Percentiles rank a stretch among this genome's conserved stretches.
These are phyloP conservation scores for Emericellopsis atlantica DNA, from an alignment of 2,329 filamentous ascomycete species.

Conservation along the genomic window DNA sequence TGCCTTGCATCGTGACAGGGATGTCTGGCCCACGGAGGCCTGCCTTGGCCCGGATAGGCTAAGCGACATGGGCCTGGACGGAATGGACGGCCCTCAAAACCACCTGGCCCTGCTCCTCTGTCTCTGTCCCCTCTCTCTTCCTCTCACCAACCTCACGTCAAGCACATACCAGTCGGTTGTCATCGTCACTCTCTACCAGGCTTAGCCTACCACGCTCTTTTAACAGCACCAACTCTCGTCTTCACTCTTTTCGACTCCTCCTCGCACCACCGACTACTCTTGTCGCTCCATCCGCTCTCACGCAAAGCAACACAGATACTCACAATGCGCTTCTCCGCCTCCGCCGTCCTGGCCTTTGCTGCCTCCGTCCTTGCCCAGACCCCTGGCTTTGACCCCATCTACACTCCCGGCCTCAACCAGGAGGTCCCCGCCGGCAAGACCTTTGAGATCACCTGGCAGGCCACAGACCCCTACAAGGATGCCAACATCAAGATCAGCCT, in stretches of 20 bases:
- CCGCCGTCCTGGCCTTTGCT: slow-evolving; percentile 38
- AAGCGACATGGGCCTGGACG: not conserved
- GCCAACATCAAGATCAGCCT: slow-evolving; percentile 38
- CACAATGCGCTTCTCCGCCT: slow-evolving; percentile 44
- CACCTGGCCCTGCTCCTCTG: slow-evolving; percentile 3
- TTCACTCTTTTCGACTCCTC: slow-evolving; percentile 6
- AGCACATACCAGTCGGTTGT: slow-evolving; percentile 11
- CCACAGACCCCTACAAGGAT: slow-evolving; percentile 24
- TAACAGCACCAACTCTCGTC: slow-evolving; percentile 3
- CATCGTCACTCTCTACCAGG: slow-evolving; percentile 15
- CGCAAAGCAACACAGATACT: slow-evolving; percentile 6
- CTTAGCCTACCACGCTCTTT: slow-evolving; percentile 14
- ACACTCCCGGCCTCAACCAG: slow-evolving; percentile 29
- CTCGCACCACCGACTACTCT: slow-evolving; percentile 6
- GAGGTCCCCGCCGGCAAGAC: slow-evolving; percentile 32
- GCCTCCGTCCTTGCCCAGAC: slow-evolving; percentile 39
- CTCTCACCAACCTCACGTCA: slow-evolving; percentile 5
- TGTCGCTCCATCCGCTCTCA: slow-evolving; percentile 2
- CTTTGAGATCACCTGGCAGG: slow-evolving; percentile 38
- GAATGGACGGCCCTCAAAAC: no score
- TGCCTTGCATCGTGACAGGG: no score
- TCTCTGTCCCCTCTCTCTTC: slow-evolving; percentile 6
- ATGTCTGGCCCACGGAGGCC: no score
- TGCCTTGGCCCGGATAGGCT: not conserved
- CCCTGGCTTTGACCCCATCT: slow-evolving; percentile 42